These are phyloP conservation scores for Suillus paluster DNA, from an alignment of 768 basidiomycete species.

Conservation along the genomic window DNA sequence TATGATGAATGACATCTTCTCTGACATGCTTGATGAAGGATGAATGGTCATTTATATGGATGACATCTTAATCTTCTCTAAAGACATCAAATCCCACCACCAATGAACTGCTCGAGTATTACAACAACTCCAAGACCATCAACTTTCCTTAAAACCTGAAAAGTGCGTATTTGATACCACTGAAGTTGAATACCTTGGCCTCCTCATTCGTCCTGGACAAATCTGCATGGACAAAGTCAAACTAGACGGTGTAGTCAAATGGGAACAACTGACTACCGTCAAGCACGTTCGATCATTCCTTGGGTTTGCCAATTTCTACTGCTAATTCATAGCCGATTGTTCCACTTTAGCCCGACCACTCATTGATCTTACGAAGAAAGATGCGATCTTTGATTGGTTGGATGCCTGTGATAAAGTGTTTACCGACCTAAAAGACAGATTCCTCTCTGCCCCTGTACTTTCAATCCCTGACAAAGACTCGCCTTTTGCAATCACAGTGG, in stretches of 20 bases:
- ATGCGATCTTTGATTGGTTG: neutral
- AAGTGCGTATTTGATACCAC: neutral
- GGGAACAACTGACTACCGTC: too few species aligned
- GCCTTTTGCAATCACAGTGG: conserved; percentile 12
- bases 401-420: too few species aligned
- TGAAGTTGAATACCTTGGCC: too few species aligned
- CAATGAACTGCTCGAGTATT: neutral
- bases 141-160: neutral
- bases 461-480: conserved; percentile 5
- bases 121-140: neutral
- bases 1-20: neutral
- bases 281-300: too few species aligned
- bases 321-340: conserved; percentile 19
- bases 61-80: neutral
- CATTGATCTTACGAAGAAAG: conserved; percentile 5
- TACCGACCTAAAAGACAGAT: neutral
- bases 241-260: too few species aligned
- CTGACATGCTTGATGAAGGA: neutral
- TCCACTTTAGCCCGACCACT: conserved; percentile 30
- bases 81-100: too few species aligned
- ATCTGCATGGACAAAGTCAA: too few species aligned
- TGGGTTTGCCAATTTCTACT: too few species aligned
- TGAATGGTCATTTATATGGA: neutral
- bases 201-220: too few species aligned
- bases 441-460: neutral